phyloP scores from a whole-genome alignment of 1,284 basidiomycete genomes.

The Tremellales sp. region DNA sequence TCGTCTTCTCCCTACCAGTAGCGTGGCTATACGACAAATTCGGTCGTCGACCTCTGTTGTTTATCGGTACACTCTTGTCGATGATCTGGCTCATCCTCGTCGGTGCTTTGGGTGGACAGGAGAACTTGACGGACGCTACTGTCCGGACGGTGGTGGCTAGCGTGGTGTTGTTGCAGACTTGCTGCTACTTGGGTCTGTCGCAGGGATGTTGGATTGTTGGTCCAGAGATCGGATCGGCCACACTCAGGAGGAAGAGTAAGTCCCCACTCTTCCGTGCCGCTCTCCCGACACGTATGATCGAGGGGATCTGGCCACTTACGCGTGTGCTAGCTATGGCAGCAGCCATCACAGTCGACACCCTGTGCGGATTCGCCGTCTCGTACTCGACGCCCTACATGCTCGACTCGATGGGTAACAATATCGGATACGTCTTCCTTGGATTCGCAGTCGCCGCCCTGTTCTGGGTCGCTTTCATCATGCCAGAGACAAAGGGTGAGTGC shows the following conservation, averaged over 20 bases:
- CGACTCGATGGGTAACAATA: constrained; percentile 14
- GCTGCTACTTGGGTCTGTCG: constrained; percentile 3
- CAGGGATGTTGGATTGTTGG: constrained; percentile 12
- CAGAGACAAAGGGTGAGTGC: constrained; percentile 5
- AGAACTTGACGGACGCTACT: neutral
- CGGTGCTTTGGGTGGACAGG: constrained; percentile 8
- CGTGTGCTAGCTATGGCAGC: constrained; percentile 1
- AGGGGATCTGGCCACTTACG: too few relatives aligned
- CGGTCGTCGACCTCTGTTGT: constrained; percentile 18
- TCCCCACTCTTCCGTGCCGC: neutral
- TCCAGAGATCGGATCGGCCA: constrained; percentile 14
- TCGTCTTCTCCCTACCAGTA: constrained; percentile 4
- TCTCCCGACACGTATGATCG: too few relatives aligned
- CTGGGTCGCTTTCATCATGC: constrained; percentile 18
- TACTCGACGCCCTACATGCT: constrained; percentile 17
- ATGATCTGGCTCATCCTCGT: constrained; percentile 9
- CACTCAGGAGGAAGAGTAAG: constrained; percentile 10
- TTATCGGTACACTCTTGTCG: constrained; percentile 8
- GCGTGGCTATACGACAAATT: constrained; percentile 7
- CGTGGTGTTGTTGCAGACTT: constrained; percentile 3
- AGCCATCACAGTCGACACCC: constrained; percentile 7
- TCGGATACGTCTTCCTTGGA: constrained; percentile 18
- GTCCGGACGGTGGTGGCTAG: constrained; percentile 1
- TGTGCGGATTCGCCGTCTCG: constrained; percentile 9
- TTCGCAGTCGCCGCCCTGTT: constrained; percentile 10